Percentiles rank a stretch among this genome's conserved stretches.
Evolutionary conservation across 2,329 filamentous ascomycete genomes (phyloP).

Genomic region (Diaporthe vexans): DNA sequence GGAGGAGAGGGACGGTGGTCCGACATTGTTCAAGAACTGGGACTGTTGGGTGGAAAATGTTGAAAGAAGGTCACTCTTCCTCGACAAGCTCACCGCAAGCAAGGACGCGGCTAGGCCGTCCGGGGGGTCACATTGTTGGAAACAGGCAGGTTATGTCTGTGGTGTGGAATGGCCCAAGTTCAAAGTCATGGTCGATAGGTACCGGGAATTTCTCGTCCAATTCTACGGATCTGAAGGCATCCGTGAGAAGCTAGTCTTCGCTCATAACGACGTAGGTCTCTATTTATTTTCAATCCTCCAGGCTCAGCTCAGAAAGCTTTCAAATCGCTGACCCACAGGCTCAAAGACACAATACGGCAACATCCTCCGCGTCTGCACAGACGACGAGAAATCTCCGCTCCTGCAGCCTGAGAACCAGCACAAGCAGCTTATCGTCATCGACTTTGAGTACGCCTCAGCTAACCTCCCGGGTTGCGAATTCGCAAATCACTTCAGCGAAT

Average conservation of each 20-base stretch:
- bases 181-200: slow-evolving; percentile 79
- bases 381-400: slow-evolving; percentile 85
- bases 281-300: neutral
- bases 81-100: slow-evolving; percentile 58
- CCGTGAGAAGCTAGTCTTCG: slow-evolving; percentile 85
- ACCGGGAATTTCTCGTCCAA: slow-evolving; percentile 79
- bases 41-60: slow-evolving; percentile 87
- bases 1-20: slow-evolving; percentile 82
- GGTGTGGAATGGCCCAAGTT: slow-evolving; percentile 88
- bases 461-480: slow-evolving; percentile 92
- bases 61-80: slow-evolving; percentile 67
- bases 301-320: neutral
- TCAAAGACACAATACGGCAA: slow-evolving; percentile 96
- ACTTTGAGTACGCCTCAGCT: slow-evolving; percentile 96
- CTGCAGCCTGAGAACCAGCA: slow-evolving; percentile 92
- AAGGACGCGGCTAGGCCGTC: slow-evolving; percentile 18
- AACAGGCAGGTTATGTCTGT: slow-evolving; percentile 80
- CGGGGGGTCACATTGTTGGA: slow-evolving; percentile 68
- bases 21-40: slow-evolving; percentile 93
- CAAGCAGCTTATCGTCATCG: slow-evolving; percentile 96
- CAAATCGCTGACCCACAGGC: slow-evolving; percentile 9
- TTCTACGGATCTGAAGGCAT: slow-evolving; percentile 77
- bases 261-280: slow-evolving; percentile 90
- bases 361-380: slow-evolving; percentile 80
- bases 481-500: slow-evolving; percentile 98